Percentiles rank a stretch among this genome's conserved stretches.
Conservation (phyloP, 495 filamentous ascomycete species). For the Hyaloscypha variabilis region DNA sequence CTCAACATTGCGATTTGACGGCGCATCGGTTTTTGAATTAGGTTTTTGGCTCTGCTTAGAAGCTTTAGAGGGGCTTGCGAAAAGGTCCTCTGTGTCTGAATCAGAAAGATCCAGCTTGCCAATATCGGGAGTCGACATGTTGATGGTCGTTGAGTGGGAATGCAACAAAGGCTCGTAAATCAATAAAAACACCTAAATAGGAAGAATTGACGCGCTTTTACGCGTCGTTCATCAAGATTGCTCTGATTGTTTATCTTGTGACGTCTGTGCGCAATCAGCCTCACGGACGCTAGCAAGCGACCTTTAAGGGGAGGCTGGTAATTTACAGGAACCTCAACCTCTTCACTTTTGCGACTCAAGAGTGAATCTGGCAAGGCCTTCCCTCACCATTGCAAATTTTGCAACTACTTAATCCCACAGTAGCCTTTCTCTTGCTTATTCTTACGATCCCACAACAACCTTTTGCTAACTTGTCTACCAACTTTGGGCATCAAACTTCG, state of each 20-base stretch:
- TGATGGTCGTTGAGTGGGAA: background rate
- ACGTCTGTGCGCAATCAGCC: slow-evolving; percentile 6
- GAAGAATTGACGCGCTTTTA: slow-evolving; percentile 22
- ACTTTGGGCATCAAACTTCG: background rate
- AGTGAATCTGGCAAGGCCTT: background rate
- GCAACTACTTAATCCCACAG: background rate
- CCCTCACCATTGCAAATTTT: background rate
- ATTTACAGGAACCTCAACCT: slow-evolving; percentile 9
- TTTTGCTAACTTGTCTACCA: slow-evolving; percentile 4
- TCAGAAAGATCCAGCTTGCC: slow-evolving; percentile 54
- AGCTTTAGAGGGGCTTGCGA: slow-evolving; percentile 65
- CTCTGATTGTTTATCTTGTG: slow-evolving; percentile 10
- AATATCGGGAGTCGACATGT: slow-evolving; percentile 31
- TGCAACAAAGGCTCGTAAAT: background rate
- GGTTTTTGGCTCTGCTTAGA: slow-evolving; percentile 22
- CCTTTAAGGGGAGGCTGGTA: slow-evolving; percentile 6
- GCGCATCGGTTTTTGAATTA: slow-evolving; percentile 6
- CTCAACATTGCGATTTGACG: slow-evolving; percentile 43
- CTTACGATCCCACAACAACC: slow-evolving; percentile 6
- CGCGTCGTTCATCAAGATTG: background rate
- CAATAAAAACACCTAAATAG: slow-evolving; percentile 13
- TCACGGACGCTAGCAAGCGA: background rate
- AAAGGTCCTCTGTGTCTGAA: slow-evolving; percentile 68
- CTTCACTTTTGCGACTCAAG: background rate
- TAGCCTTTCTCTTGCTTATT: background rate